Percentiles rank a stretch among this genome's conserved stretches.
Evolutionary conservation across 768 basidiomycete species (phyloP).

Genomic region (Tulasnella calospora): DNA sequence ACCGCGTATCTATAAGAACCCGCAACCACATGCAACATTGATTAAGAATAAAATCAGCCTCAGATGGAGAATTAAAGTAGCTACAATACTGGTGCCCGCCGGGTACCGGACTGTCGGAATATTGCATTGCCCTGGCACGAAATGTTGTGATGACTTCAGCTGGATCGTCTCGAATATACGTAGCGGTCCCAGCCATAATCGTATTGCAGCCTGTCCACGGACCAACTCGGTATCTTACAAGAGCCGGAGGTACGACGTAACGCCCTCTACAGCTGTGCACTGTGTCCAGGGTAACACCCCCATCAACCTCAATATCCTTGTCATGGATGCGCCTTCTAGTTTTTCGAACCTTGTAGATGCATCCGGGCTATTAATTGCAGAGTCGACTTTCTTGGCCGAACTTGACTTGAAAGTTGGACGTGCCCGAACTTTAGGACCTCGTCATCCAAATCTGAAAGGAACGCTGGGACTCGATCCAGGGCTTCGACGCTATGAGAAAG

Average conservation of each 20-base stretch:
- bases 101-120: neutral
- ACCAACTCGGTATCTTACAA: neutral
- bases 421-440: too few species aligned
- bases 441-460: too few species aligned
- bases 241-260: conserved; percentile 40
- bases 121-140: conserved; percentile 45
- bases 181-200: conserved; percentile 94
- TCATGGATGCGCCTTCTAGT: conserved; percentile 84
- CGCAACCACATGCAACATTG: neutral
- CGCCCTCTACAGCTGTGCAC: conserved; percentile 83
- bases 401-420: too few species aligned
- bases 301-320: conserved; percentile 97
- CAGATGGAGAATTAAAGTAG: too few species aligned
- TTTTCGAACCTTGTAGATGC: conserved; percentile 88
- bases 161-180: conserved; percentile 75
- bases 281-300: conserved; percentile 91
- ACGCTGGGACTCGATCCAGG: too few species aligned
- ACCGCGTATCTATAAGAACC: neutral
- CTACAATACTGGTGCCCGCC: too few species aligned
- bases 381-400: too few species aligned
- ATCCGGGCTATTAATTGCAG: conserved; percentile 60
- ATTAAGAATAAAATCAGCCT: too few species aligned
- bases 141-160: conserved; percentile 68
- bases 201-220: conserved; percentile 86
- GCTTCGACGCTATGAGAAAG: neutral